Evolutionary conservation across 768 basidiomycete genomes (phyloP).

Genomic region (Phanerodontia chrysosporium): DNA sequence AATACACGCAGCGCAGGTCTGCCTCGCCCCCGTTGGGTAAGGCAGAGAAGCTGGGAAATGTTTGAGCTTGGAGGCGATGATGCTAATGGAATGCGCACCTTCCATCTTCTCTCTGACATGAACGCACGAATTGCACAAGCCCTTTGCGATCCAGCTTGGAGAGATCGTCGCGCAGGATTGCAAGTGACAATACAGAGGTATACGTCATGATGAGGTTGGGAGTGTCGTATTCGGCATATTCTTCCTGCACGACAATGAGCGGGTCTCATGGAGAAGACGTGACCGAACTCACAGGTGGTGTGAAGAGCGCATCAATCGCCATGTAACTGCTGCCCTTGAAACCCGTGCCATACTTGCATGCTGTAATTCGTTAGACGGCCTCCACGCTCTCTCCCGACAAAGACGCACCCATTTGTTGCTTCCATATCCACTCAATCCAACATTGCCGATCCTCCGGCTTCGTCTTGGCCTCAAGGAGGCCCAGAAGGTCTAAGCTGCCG

Average conservation of each 20-base stretch:
- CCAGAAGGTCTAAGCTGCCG: constrained; percentile 77
- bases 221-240: constrained; percentile 51
- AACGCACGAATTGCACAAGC: constrained; percentile 58
- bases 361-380: neutral
- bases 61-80: neutral
- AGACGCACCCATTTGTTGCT: constrained; percentile 65
- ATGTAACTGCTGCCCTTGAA: constrained; percentile 78
- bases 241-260: constrained; percentile 19
- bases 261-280: neutral
- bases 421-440: constrained; percentile 89
- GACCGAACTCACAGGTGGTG: constrained; percentile 13
- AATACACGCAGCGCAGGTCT: constrained; percentile 82
- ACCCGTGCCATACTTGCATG: constrained; percentile 58
- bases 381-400: constrained; percentile 4
- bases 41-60: constrained; percentile 57
- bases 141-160: constrained; percentile 62
- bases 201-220: constrained; percentile 94
- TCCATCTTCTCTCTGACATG: constrained; percentile 78
- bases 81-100: too few species aligned
- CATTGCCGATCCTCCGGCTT: constrained; percentile 47
- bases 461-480: constrained; percentile 41
- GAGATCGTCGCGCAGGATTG: constrained; percentile 86
- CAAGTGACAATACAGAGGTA: constrained; percentile 78
- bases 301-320: constrained; percentile 28
- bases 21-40: constrained; percentile 65